These are phyloP conservation scores for Backusella circina DNA, from an alignment of 192 early-diverging fungal genomes.

Conservation along the genomic window DNA sequence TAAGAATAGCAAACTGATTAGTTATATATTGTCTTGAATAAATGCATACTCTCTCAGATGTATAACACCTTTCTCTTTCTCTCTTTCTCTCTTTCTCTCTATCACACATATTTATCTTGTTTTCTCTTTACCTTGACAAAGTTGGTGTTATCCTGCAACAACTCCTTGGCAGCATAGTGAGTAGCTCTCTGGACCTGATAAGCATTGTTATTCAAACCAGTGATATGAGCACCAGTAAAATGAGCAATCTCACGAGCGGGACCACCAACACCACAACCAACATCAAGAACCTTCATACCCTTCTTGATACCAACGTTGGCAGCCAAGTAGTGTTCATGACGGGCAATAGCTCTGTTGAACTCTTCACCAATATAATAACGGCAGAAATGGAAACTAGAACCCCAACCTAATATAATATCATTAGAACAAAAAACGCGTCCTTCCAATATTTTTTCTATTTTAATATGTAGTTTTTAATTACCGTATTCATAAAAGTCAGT, in stretches of 20 bases:
- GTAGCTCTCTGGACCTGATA: constrained; percentile 84
- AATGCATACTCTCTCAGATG: not conserved
- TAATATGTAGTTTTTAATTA: no score
- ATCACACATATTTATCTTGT: not conserved
- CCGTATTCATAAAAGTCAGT: constrained; percentile 80
- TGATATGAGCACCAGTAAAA: constrained; percentile 85
- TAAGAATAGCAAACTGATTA: not conserved
- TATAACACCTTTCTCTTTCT: not conserved
- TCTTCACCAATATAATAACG: constrained; percentile 73
- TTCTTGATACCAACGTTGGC: constrained; percentile 64
- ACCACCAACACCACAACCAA: constrained; percentile 96
- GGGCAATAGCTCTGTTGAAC: constrained; percentile 78
- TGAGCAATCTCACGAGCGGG: constrained; percentile 91
- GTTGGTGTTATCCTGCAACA: constrained; percentile 50
- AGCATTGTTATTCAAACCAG: constrained; percentile 96
- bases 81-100: not conserved
- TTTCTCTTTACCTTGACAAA: constrained; percentile 45
- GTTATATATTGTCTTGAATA: not conserved
- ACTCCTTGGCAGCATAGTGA: constrained; percentile 65
- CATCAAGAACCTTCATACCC: constrained; percentile 79
- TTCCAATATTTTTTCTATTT: not conserved
- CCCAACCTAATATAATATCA: constrained; percentile 64
- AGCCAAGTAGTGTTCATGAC: constrained; percentile 90
- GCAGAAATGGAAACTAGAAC: constrained; percentile 90
- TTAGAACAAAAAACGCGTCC: not conserved